These are phyloP conservation scores for Laetiporus sulphureus DNA, from an alignment of 1,284 basidiomycete genomes.

Conservation along the genomic window DNA sequence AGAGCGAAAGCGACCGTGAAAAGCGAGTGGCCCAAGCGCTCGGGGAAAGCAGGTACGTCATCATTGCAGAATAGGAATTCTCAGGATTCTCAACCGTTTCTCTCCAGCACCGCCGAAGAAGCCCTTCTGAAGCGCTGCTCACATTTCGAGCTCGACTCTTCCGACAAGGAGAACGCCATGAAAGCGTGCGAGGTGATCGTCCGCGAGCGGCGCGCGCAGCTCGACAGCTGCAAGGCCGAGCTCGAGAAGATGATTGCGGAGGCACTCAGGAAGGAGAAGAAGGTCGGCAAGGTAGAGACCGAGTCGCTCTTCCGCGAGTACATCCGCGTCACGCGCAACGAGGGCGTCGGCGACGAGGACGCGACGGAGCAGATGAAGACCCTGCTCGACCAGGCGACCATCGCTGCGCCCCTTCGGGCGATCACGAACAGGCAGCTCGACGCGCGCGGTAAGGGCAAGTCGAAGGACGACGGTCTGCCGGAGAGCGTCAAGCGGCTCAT, in stretches of 20 bases:
- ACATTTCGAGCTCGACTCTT: constrained; percentile 84
- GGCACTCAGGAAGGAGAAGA: constrained; percentile 61
- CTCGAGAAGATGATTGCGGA: constrained; percentile 60
- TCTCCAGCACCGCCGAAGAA: constrained; percentile 74
- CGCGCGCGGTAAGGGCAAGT: constrained; percentile 42
- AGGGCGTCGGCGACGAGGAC: constrained; percentile 72
- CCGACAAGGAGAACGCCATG: constrained; percentile 69
- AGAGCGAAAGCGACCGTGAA: constrained; percentile 88
- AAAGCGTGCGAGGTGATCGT: constrained; percentile 92
- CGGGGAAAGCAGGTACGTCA: constrained; percentile 72
- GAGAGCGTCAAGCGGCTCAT: constrained; percentile 54
- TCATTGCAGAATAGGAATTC: neutral
- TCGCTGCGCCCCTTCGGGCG: constrained; percentile 29
- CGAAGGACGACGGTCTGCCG: constrained; percentile 48
- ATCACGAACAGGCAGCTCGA: constrained; percentile 27
- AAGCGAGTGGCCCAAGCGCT: constrained; percentile 82
- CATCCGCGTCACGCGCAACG: constrained; percentile 58
- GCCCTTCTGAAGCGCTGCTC: constrained; percentile 90
- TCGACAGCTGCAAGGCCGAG: constrained; percentile 75
- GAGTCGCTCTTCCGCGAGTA: constrained; percentile 78
- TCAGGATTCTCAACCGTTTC: neutral
- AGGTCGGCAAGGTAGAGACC: constrained; percentile 50
- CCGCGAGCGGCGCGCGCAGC: constrained; percentile 70
- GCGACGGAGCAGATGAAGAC: constrained; percentile 55
- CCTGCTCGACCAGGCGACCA: constrained; percentile 59